phyloP scores from a whole-genome alignment of 192 early-diverging fungal genomes.

The Powellomyces hirtus region DNA sequence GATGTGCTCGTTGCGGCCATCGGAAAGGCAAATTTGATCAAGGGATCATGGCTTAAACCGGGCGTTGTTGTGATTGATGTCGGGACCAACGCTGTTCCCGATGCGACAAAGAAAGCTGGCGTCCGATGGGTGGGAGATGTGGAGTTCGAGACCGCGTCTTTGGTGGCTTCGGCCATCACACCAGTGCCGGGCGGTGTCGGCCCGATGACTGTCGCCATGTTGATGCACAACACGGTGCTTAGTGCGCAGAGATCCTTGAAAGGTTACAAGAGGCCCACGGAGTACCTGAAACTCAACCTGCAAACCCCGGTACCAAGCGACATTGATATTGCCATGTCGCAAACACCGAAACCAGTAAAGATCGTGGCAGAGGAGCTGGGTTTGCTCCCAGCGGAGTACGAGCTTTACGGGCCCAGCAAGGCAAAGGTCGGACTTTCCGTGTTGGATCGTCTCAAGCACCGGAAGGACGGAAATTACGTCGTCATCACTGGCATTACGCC shows the following conservation, averaged over 20 bases:
- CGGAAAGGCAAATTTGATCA: constrained; percentile 74
- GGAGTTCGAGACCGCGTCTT: constrained; percentile 67
- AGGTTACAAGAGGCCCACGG: constrained; percentile 36
- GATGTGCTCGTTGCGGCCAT: constrained; percentile 92
- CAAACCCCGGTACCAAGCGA: constrained; percentile 86
- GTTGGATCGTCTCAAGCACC: constrained; percentile 76
- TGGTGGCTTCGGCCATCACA: constrained; percentile 80
- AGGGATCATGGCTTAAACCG: constrained; percentile 92
- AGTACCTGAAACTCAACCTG: constrained; percentile 66
- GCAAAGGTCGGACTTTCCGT: constrained; percentile 87
- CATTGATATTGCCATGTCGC: constrained; percentile 89
- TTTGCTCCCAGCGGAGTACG: constrained; percentile 71
- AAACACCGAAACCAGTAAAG: constrained; percentile 81
- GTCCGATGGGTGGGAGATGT: constrained; percentile 93
- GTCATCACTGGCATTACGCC: constrained; percentile 98
- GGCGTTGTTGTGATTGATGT: constrained; percentile 96
- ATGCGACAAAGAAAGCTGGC: constrained; percentile 86
- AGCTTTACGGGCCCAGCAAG: constrained; percentile 84
- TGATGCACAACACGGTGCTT: constrained; percentile 83
- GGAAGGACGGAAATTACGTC: constrained; percentile 84
- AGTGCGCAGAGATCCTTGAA: constrained; percentile 73
- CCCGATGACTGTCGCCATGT: constrained; percentile 99
- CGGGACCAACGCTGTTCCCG: constrained; percentile 87
- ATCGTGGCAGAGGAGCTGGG: constrained; percentile 83
- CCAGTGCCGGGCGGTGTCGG: constrained; percentile 99